phyloP scores from a whole-genome alignment of 352 stramenopile genomes.

The Thalassiosira mediterranea region DNA sequence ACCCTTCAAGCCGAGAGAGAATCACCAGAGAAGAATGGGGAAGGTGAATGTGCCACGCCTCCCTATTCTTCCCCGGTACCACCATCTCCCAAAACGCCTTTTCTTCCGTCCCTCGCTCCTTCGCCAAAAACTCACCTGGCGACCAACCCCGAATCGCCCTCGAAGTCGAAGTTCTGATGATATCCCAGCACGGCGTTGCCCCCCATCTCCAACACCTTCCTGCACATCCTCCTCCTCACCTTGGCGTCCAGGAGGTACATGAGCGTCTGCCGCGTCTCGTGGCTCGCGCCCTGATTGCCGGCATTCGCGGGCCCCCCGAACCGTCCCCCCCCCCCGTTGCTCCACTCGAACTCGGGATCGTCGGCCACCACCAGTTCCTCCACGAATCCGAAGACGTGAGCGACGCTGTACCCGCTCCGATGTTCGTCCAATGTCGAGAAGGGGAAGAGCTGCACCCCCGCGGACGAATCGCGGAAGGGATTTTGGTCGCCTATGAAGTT shows the following conservation, averaged over 20 bases:
- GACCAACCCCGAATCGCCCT: constrained; percentile 97
- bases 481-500: constrained; percentile 97
- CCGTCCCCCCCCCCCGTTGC: constrained; percentile 81
- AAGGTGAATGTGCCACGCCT: too few species aligned
- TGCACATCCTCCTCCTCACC: constrained; percentile 88
- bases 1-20: too few species aligned
- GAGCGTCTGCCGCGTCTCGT: constrained; percentile 95
- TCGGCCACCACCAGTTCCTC: constrained; percentile 95
- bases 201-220: constrained; percentile 93
- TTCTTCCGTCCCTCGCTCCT: too few species aligned
- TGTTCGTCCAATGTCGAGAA: constrained; percentile 93
- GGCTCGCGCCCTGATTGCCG: constrained; percentile 88
- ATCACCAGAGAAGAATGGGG: too few species aligned
- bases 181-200: constrained; percentile 98
- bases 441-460: constrained; percentile 96
- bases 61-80: too few species aligned
- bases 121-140: constrained; percentile 57
- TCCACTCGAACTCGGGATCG: constrained; percentile 98
- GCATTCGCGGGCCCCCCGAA: constrained; percentile 87
- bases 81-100: too few species aligned
- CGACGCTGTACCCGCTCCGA: constrained; percentile 88
- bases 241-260: constrained; percentile 90
- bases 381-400: constrained; percentile 83
- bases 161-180: constrained; percentile 98
- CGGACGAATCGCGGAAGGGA: constrained; percentile 96